A percentile compares a stretch with the other conserved stretches of the same genome.
phyloP scores from a whole-genome alignment of 108 stramenopile species.

The Fistulifera pelliculosa region DNA sequence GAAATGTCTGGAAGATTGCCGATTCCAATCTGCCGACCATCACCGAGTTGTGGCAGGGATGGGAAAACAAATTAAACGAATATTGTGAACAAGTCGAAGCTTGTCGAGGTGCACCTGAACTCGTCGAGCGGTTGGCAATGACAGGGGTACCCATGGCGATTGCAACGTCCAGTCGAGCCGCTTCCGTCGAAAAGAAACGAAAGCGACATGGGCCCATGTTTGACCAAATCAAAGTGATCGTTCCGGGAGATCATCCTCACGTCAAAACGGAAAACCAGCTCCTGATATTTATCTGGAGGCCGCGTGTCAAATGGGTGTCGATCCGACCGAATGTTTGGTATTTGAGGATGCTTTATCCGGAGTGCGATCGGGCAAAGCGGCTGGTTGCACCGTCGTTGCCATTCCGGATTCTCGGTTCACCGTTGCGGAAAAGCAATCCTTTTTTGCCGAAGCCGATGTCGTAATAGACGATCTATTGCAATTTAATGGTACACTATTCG shows the following conservation, averaged over 20 bases:
- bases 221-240: constrained; percentile 39
- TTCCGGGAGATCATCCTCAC: constrained; percentile 46
- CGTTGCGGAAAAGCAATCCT: constrained; percentile 32
- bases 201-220: constrained; percentile 45
- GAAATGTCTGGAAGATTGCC: constrained; percentile 37
- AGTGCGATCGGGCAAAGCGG: constrained; percentile 47
- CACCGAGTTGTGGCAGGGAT: constrained; percentile 40
- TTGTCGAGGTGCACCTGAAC: constrained; percentile 49
- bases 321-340: constrained; percentile 67
- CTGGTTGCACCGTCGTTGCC: constrained; percentile 63
- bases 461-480: constrained; percentile 44
- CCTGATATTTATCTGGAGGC: constrained; percentile 80
- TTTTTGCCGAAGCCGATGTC: constrained; percentile 41
- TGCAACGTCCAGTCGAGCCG: constrained; percentile 53
- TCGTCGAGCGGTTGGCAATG: constrained; percentile 35
- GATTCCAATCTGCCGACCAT: constrained; percentile 3
- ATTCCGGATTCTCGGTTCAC: constrained; percentile 62
- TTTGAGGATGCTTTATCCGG: constrained; percentile 79
- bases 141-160: constrained; percentile 53
- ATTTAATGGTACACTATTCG: constrained; percentile 50
- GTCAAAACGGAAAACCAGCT: constrained; percentile 72
- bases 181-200: constrained; percentile 51
- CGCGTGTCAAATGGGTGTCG: constrained; percentile 37
- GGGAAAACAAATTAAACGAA: constrained; percentile 46
- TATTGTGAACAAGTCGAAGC: constrained; percentile 50